Conservation (phyloP, 2,329 filamentous ascomycete species). For the Alternaria novae-zelandiae region DNA sequence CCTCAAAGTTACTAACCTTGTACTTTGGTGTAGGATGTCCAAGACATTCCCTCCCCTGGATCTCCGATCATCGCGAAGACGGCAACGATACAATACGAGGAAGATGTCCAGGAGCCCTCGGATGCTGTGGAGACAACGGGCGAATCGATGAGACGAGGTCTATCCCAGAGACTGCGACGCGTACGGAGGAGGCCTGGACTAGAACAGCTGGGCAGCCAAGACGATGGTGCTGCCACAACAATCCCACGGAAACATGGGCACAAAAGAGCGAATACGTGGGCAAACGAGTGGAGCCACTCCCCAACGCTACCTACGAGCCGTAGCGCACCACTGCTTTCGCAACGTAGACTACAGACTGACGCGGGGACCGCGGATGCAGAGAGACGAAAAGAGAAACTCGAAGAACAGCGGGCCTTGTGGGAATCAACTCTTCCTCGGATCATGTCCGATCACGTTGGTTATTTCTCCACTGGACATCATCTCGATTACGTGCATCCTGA, state of each 20-base stretch:
- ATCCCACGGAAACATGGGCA: slow-evolving; percentile 6
- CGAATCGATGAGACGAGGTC: slow-evolving; percentile 15
- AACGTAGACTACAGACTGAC: slow-evolving; percentile 6
- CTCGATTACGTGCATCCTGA: slow-evolving; percentile 6
- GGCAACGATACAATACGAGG: slow-evolving; percentile 7
- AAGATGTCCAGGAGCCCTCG: slow-evolving; percentile 12
- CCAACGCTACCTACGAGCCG: background rate
- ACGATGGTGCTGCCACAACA: slow-evolving; percentile 7
- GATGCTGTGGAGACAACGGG: slow-evolving; percentile 15
- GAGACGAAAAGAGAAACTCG: slow-evolving; percentile 6
- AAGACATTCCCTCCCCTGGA: slow-evolving; percentile 17
- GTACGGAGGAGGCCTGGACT: slow-evolving; percentile 22
- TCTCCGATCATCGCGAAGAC: slow-evolving; percentile 20
- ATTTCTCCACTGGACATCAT: slow-evolving; percentile 8
- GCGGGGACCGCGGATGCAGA: slow-evolving; percentile 4
- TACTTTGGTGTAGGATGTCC: slow-evolving; percentile 28
- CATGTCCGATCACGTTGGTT: slow-evolving; percentile 10
- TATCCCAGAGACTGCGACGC: slow-evolving; percentile 24
- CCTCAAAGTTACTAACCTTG: slow-evolving; percentile 57
- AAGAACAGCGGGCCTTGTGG: slow-evolving; percentile 26
- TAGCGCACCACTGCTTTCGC: slow-evolving; percentile 9
- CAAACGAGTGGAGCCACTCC: slow-evolving; percentile 10
- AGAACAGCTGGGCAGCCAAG: slow-evolving; percentile 18
- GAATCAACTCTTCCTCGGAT: slow-evolving; percentile 26
- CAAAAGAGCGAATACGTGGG: slow-evolving; percentile 11